Evolutionary conservation across 2,329 filamentous ascomycete species (phyloP), one percentile per base, ranked within the genome.

Genomic region (Chaetomiaceae sp.): DNA sequence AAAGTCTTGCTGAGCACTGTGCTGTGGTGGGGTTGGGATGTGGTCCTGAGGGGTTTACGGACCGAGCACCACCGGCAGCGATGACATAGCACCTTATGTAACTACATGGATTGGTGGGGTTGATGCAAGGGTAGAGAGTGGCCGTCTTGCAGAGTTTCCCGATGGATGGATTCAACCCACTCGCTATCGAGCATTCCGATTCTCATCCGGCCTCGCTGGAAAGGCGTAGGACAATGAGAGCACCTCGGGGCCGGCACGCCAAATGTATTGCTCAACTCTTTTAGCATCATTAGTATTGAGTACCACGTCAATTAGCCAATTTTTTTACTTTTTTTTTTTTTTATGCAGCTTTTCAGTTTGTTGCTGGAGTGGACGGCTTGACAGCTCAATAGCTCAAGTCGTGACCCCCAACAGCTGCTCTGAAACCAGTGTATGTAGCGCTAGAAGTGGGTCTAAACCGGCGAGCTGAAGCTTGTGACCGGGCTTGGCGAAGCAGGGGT

Each of bases 11-110:
- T 32, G n/a, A n/a, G n/a, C n/a, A n/a, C n/a, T n/a, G n/a, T n/a
- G n/a, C 13, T 11, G 32, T 40, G 21, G 48, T 51, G 48, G 48
- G 30, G 53, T 38, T 47, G 32, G n/a, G 18, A 16, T 36, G 41
- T 32, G 42, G 34, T 16, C 23, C 16, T 55, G 58, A 59, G 58
- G 58, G 58, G 55, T 61, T 61, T 61, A 58, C 46, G 32, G 38
- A 50, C 36, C 52, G 43, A 55, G 38, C 8, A 41, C 48, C 51
- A 43, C 29, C 37, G n/a, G n/a, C n/a, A n/a, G 37, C 51, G 42
- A 56, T 51, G 51, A 51, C 46, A 51, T 55, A 51, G 48, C 36
- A 23, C 52, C 42, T 54, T 51, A 51, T 32, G 44, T 48, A 53
- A 50, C 27, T 36, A 32, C 37, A 33, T 9, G 14, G 40, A 30